Conservation (phyloP, 495 filamentous ascomycete species). For the Trypethelium eluteriae region DNA sequence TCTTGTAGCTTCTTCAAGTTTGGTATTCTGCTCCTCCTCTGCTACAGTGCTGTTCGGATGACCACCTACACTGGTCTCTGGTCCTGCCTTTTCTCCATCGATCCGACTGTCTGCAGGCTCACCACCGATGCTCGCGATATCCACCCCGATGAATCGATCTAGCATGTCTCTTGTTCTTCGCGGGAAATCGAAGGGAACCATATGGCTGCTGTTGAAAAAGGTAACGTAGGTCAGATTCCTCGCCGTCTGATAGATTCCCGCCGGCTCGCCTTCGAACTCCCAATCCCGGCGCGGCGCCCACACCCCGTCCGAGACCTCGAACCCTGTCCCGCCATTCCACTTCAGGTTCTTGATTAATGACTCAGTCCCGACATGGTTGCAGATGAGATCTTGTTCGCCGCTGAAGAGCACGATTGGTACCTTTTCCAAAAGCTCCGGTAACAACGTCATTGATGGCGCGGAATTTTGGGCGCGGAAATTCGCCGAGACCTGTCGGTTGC, state of each 20-base stretch:
- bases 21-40: slow-evolving; percentile 63
- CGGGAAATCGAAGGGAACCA: slow-evolving; percentile 93
- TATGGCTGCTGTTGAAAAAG: slow-evolving; percentile 92
- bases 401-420: slow-evolving; percentile 81
- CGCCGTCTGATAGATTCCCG: slow-evolving; percentile 88
- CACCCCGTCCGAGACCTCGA: slow-evolving; percentile 79
- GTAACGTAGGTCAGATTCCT: slow-evolving; percentile 92
- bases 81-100: slow-evolving; percentile 74
- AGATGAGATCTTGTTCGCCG: slow-evolving; percentile 88
- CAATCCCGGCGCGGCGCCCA: slow-evolving; percentile 88
- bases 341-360: slow-evolving; percentile 81
- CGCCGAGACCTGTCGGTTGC: slow-evolving; percentile 63
- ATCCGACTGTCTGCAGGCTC: slow-evolving; percentile 74
- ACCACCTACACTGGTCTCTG: slow-evolving; percentile 77
- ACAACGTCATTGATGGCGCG: slow-evolving; percentile 59
- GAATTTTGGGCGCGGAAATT: slow-evolving; percentile 63
- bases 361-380: slow-evolving; percentile 94
- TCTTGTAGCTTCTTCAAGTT: slow-evolving; percentile 81
- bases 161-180: slow-evolving; percentile 90
- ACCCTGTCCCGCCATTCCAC: slow-evolving; percentile 85
- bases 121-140: slow-evolving; percentile 87
- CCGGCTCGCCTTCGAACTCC: slow-evolving; percentile 86
- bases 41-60: slow-evolving; percentile 72
- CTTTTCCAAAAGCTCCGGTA: slow-evolving; percentile 69
- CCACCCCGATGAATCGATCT: slow-evolving; percentile 88